A percentile compares a stretch with the other conserved stretches of the same genome.
Evolutionary conservation across 176 grass and related monocot species (phyloP).

Genomic region (Aegilops umbellulata): DNA sequence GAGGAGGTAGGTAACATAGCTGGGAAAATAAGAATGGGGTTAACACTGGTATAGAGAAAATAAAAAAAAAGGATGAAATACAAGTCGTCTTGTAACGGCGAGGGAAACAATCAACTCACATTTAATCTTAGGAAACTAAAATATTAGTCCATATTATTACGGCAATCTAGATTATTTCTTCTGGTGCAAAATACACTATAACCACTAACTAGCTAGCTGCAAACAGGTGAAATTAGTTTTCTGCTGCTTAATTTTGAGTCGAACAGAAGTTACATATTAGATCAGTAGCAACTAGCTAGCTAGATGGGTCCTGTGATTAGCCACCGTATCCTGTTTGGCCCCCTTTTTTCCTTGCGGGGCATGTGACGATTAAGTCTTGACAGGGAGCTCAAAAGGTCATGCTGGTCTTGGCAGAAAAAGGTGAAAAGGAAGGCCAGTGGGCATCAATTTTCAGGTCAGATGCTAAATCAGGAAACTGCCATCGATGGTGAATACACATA

Average conservation of each 20-base stretch:
- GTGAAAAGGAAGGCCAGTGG: not conserved
- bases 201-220: not conserved
- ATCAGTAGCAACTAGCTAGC: not conserved
- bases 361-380: slow-evolving; percentile 4
- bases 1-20: no score
- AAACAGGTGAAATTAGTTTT: not conserved
- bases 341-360: not conserved
- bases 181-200: not conserved
- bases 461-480: not conserved
- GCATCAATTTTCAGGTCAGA: not conserved
- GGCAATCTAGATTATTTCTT: no score
- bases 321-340: slow-evolving; percentile 6
- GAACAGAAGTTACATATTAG: slow-evolving; percentile 9
- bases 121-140: not conserved
- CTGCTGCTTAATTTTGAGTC: slow-evolving; percentile 22
- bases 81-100: no score
- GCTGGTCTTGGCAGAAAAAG: no score
- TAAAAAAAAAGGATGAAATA: no score
- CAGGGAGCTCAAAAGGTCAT: no score
- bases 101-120: no score
- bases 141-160: not conserved
- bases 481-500: not conserved
- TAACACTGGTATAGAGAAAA: no score
- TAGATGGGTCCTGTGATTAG: slow-evolving; percentile 18
- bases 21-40: no score